Conservation (phyloP, 2,329 filamentous ascomycete genomes). For the Penicillium sp. region DNA sequence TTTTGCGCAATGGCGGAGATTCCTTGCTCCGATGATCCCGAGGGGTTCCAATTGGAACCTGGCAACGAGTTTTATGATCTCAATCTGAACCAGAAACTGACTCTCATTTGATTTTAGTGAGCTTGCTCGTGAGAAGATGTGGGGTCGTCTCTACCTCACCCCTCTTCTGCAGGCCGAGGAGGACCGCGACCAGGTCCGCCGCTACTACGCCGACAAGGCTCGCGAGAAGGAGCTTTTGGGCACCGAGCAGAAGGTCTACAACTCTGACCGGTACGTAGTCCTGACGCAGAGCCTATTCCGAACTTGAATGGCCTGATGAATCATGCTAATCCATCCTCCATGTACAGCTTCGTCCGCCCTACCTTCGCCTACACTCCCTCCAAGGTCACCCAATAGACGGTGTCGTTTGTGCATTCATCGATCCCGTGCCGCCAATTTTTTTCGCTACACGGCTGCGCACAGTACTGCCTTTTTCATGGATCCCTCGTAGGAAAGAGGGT, state of each 20-base stretch:
- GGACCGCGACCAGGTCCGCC: conserved; percentile 89
- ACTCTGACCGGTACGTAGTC: conserved; percentile 75
- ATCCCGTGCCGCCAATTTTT: conserved; percentile 13
- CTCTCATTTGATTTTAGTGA: conserved; percentile 62
- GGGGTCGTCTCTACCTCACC: conserved; percentile 92
- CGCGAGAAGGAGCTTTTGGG: conserved; percentile 91
- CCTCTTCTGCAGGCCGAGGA: conserved; percentile 94
- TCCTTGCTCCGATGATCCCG: conserved; percentile 19
- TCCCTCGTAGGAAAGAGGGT: conserved; percentile 9
- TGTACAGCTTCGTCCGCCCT: conserved; percentile 73
- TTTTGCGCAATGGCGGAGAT: conserved; percentile 22
- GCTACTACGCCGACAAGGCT: conserved; percentile 82
- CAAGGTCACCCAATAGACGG: conserved; percentile 60
- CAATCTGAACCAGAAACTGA: conserved; percentile 5
- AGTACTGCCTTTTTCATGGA: conserved; percentile 15
- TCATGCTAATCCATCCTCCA: conserved; percentile 12
- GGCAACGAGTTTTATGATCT: not conserved
- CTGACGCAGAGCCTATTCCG: not conserved
- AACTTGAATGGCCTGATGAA: not conserved
- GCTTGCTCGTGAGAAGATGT: conserved; percentile 95
- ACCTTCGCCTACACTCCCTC: conserved; percentile 75
- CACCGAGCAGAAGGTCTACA: conserved; percentile 80
- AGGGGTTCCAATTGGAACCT: conserved; percentile 16
- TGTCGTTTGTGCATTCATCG: conserved; percentile 16
- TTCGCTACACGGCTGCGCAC: conserved; percentile 13